Base-by-base conservation (phyloP, 441 rosid genomes). In the Erodium texanum region DNA sequence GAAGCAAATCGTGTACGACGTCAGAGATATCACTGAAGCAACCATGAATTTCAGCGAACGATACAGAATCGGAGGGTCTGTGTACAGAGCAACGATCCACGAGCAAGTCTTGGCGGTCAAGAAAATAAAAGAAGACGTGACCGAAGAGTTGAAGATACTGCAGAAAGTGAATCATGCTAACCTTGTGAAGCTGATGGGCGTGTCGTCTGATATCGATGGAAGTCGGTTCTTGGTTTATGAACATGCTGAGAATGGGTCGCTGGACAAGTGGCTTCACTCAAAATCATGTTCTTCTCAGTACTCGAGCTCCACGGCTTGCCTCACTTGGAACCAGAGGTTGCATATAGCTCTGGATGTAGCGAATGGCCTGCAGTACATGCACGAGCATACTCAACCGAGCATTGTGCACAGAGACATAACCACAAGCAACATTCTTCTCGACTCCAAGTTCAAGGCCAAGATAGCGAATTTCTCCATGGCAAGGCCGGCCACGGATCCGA, bases 141-240 rank as follows among this genome's bases (percentile, higher is more conserved):
- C 78, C 0, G 83, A 79, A 68, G 87, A 85, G 68, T 76, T 84
- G 22, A 80, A 78, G 74, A 83, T 85, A 66, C 70, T 83, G 59
- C 84, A 78, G 74, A 85, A 80, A 76, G 85, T 87, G 12, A 87
- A 77, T 63, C 93, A 85, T 70, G 81, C 77, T 24, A 87, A 84
- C 76, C 82, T 85, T 63, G 85, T 87, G 76, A 84, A 82, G 76
- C 67, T 87, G 66, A 66, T 78, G 70, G 90, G 90, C 41, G 70
- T 82, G 4, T 82, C 88, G 12, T 77, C 76, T 22, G 75, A 79
- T 41, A 18, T 71, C 6, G 71, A 67, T 24, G 83, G 87, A 1
- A 62, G 70, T 72, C 66, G 70, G 67, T 84, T 83, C 77, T 71
- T 87, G 79, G 89, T 86, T 34, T 87, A 79, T 66, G 90, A 87